Base-by-base conservation (phyloP, 148 eudicot species). In the Mesembryanthemum crystallinum region DNA sequence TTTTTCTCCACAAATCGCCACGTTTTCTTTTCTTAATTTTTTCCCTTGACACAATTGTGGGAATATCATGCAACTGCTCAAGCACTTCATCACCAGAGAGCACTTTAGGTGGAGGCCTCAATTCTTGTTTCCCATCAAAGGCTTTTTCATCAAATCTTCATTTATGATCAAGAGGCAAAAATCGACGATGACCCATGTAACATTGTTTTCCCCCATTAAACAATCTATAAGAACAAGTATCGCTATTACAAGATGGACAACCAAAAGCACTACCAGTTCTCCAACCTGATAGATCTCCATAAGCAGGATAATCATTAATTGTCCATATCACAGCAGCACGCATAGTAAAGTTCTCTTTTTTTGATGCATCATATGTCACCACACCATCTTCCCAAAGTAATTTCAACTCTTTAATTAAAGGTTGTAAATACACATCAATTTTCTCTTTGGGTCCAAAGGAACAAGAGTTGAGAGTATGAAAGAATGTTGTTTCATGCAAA, bases 281-380 rank as follows among this genome's bases (percentile, higher is more conserved):
- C 58, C 37, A 76, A 42, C 79, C 67, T 7, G 49, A 69, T 1
- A 76, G 25, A 68, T 67, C 32, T 27, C 65, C 74, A 29, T 29
- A 77, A 0, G 67, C 69, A 7, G 68, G 67, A 69, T 57, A 77
- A 15, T 77, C 67, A 77, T 49, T 69, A 25, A 70, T 77, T 11
- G 80, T 69, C 54, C 45, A 69, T 39, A 77, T 33, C 8, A 77
- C 70, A 21, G 64, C 47, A 2, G n/a, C 79, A 55, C 23, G 21
- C 65, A 76, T 8, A 6, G 5, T 54, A 18, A 67, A 76, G 1
- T 11, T 68, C 20, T 69, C 45, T 39, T 8, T 8, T 15, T 10
- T 32, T 8, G 17, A 32, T 8, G 73, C 24, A 58, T 76, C 79
- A 60, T 55, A 69, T 14, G 63, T 39, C 27, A 55, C 45, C 20